A percentile compares a stretch with the other conserved stretches of the same genome.
phyloP scores from a whole-genome alignment of 805 yeast genomes.

The Tetrapisispora arboricola region DNA sequence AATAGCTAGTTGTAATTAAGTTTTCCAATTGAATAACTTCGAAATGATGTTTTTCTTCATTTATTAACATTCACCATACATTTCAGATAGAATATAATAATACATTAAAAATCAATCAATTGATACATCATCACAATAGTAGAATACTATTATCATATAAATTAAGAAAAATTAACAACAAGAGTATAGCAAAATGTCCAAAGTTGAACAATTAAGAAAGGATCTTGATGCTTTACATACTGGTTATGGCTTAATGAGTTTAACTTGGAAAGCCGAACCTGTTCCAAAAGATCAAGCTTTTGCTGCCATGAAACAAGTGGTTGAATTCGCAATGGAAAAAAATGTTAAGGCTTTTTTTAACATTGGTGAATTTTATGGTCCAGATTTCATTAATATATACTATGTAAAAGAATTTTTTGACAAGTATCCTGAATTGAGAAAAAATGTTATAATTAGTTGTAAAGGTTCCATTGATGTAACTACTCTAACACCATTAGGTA shows the following conservation, averaged over 20 bases:
- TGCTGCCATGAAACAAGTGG: constrained; percentile 43
- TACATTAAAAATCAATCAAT: background rate
- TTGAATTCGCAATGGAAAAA: constrained; percentile 29
- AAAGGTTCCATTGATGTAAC: constrained; percentile 50
- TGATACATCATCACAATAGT: background rate
- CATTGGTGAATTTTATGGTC: constrained; percentile 74
- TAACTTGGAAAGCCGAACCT: constrained; percentile 60
- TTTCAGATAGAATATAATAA: too few relatives aligned
- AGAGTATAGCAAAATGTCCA: too few relatives aligned
- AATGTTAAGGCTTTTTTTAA: constrained; percentile 44
- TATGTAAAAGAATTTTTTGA: constrained; percentile 48
- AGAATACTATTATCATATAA: background rate
- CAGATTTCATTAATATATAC: constrained; percentile 41
- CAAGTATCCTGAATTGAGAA: constrained; percentile 44
- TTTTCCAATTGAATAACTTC: too few relatives aligned
- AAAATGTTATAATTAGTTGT: constrained; percentile 49
- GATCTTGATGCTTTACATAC: constrained; percentile 13
- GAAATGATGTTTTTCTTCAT: too few relatives aligned
- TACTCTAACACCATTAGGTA: constrained; percentile 39
- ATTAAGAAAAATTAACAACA: background rate
- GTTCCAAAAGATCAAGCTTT: constrained; percentile 44
- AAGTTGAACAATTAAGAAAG: constrained; percentile 13
- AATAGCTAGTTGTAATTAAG: too few relatives aligned
- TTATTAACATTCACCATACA: too few relatives aligned
- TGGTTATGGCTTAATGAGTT: constrained; percentile 77